Conservation (phyloP, 345 rosid species). For the Lumnitzera racemosa region DNA sequence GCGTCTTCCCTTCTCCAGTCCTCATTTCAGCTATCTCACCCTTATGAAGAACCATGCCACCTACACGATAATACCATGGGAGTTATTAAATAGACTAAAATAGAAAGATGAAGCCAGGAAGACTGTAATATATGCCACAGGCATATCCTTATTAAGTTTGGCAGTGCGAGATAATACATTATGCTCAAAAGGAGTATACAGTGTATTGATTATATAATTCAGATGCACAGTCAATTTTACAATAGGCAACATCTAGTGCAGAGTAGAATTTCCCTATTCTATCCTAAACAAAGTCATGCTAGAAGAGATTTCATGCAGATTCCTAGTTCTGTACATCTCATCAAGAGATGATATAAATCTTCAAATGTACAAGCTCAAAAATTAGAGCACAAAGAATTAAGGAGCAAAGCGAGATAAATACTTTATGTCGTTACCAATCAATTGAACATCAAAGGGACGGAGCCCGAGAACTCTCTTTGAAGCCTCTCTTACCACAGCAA, state of each 20-base stretch:
- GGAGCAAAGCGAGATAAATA: not conserved
- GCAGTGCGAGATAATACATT: no score
- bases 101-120: not conserved
- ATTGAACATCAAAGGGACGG: constrained; percentile 85
- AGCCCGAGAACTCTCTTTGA: constrained; percentile 88
- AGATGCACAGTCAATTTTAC: no score
- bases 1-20: constrained; percentile 99
- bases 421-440: constrained; percentile 47
- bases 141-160: no score
- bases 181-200: no score
- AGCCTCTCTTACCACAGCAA: constrained; percentile 92
- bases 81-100: not conserved
- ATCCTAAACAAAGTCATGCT: no score
- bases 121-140: not conserved
- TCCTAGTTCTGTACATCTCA: no score
- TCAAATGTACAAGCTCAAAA: not conserved
- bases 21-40: constrained; percentile 99
- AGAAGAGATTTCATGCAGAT: no score
- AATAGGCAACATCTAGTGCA: no score
- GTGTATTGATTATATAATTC: no score
- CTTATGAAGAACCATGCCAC: constrained; percentile 96
- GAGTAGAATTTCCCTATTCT: no score
- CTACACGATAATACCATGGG: constrained; percentile 21
- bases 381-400: not conserved
- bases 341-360: no score